phyloP scores from a whole-genome alignment of 2,329 filamentous ascomycete species.

The Epichloe baconii region DNA sequence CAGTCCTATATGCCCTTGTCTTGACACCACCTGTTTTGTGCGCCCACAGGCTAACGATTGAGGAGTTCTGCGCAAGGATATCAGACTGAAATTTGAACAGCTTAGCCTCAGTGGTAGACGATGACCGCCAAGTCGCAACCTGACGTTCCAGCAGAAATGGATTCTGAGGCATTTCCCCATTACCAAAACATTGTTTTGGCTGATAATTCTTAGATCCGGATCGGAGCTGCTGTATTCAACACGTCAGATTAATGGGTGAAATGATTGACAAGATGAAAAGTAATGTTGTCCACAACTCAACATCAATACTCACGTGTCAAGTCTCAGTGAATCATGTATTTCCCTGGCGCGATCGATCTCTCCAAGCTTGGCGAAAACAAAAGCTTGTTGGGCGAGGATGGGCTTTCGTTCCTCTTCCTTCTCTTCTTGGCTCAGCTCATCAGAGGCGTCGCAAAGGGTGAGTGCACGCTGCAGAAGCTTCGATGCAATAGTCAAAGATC shows the following conservation, averaged over 20 bases:
- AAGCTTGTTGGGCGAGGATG: constrained; percentile 65
- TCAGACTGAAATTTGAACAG: constrained; percentile 57
- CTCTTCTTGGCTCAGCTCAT: constrained; percentile 62
- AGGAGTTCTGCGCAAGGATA: constrained; percentile 45
- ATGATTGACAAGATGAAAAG: not conserved
- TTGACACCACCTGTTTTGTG: constrained; percentile 54
- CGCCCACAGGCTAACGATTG: constrained; percentile 50
- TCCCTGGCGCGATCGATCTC: constrained; percentile 51
- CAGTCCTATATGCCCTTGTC: constrained; percentile 30
- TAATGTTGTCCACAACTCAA: not conserved
- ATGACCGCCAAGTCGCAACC: constrained; percentile 36
- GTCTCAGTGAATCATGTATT: constrained; percentile 48
- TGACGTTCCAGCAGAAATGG: constrained; percentile 55
- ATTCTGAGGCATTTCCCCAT: constrained; percentile 35
- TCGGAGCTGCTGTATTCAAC: constrained; percentile 44
- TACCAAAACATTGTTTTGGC: constrained; percentile 47
- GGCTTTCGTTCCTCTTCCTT: constrained; percentile 62
- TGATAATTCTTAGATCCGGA: constrained; percentile 50
- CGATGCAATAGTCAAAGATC: constrained; percentile 50
- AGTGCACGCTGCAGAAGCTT: constrained; percentile 56
- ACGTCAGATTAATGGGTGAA: constrained; percentile 15
- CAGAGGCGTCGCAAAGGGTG: constrained; percentile 57
- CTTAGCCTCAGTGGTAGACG: constrained; percentile 43
- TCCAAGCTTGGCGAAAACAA: constrained; percentile 54
- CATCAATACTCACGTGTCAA: constrained; percentile 39